Evolutionary conservation across 441 rosid species (phyloP).

Genomic region (Gossypium davidsonii): DNA sequence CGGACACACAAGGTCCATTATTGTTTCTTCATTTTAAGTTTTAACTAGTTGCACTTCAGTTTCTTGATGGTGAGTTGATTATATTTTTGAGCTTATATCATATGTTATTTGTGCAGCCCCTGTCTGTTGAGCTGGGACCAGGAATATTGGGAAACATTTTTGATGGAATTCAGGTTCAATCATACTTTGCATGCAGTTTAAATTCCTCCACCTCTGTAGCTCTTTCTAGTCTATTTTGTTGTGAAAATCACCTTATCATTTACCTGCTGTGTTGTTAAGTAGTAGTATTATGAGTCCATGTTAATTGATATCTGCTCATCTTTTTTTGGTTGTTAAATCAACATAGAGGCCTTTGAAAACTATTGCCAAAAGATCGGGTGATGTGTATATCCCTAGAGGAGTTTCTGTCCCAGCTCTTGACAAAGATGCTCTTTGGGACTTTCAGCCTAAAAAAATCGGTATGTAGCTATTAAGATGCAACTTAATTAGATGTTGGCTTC

Average conservation of each 20-base stretch:
- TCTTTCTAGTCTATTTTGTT: background rate
- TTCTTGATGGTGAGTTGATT: background rate
- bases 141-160: constrained; percentile 98
- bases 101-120: constrained; percentile 57
- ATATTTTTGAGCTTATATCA: constrained; percentile 13
- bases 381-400: constrained; percentile 98
- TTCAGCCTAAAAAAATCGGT: constrained; percentile 91
- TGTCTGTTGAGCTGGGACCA: constrained; percentile 97
- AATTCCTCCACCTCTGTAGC: background rate
- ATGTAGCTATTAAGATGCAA: constrained; percentile 11
- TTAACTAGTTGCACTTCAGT: background rate
- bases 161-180: constrained; percentile 92
- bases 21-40: background rate
- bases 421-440: constrained; percentile 92
- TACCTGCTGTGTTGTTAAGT: constrained; percentile 3
- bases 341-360: constrained; percentile 94
- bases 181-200: constrained; percentile 4
- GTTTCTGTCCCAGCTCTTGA: constrained; percentile 97
- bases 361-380: constrained; percentile 87
- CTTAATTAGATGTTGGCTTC: background rate
- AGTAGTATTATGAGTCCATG: background rate
- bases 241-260: background rate
- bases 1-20: constrained; percentile 72
- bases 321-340: background rate
- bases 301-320: constrained; percentile 10